phyloP scores from a whole-genome alignment of 192 early-diverging fungal species.

The Coemansia sp. region DNA sequence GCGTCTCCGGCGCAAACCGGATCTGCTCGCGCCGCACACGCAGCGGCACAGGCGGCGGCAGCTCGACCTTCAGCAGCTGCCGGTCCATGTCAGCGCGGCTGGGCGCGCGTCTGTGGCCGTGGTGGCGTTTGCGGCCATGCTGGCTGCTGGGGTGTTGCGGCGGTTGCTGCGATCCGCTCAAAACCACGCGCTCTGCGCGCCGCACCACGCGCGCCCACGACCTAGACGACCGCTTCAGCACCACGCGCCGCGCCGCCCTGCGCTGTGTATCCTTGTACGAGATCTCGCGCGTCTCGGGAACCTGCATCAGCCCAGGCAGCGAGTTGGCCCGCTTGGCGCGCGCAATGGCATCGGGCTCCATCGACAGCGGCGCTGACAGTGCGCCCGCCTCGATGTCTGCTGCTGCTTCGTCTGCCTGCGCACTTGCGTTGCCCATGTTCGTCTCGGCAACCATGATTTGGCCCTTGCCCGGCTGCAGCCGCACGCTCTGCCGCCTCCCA shows the following conservation, averaged over 20 bases:
- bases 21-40: conserved; percentile 53
- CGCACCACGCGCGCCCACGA: conserved; percentile 35
- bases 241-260: conserved; percentile 34
- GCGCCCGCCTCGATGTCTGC: conserved; percentile 11
- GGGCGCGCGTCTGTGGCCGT: conserved; percentile 30
- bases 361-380: conserved; percentile 11
- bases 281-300: conserved; percentile 55
- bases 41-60: conserved; percentile 57
- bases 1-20: conserved; percentile 40
- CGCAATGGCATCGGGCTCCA: conserved; percentile 26
- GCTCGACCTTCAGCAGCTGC: conserved; percentile 48
- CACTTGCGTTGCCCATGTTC: conserved; percentile 13
- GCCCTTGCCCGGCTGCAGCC: conserved; percentile 53
- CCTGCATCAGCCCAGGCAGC: conserved; percentile 48
- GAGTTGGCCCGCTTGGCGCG: conserved; percentile 55
- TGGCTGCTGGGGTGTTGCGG: neutral
- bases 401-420: conserved; percentile 14
- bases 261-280: conserved; percentile 52
- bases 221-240: conserved; percentile 20
- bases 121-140: conserved; percentile 6
- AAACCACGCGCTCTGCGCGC: conserved; percentile 52
- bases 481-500: conserved; percentile 55
- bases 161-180: conserved; percentile 28
- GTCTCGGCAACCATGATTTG: conserved; percentile 55
- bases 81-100: conserved; percentile 52